phyloP scores from a whole-genome alignment of 352 stramenopile species.

The Globisporangium paroecandrum region DNA sequence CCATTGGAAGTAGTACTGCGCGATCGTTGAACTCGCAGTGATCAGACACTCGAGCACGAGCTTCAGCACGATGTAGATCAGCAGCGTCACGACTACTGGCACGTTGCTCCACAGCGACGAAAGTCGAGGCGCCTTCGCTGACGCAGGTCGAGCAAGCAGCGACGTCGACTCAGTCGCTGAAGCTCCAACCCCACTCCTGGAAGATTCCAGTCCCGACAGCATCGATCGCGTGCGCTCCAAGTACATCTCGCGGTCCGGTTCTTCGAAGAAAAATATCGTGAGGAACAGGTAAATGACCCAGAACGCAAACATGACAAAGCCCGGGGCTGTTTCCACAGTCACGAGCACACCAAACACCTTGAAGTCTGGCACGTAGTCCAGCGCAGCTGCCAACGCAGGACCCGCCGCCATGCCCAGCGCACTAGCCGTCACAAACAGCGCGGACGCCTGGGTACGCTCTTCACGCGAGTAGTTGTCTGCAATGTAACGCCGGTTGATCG shows the following conservation, averaged over 20 bases:
- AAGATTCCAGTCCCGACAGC: conserved; percentile 25
- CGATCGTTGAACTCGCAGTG: conserved; percentile 76
- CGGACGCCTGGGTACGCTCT: conserved; percentile 89
- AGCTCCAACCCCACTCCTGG: neutral
- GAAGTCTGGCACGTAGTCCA: conserved; percentile 78
- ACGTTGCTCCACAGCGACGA: conserved; percentile 73
- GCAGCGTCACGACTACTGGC: conserved; percentile 67
- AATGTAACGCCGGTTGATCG: conserved; percentile 91
- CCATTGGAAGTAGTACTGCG: conserved; percentile 91
- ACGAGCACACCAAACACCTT: conserved; percentile 51
- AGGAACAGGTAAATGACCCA: conserved; percentile 63
- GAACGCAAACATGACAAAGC: conserved; percentile 87
- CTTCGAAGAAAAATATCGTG: conserved; percentile 58
- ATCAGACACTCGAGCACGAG: conserved; percentile 88
- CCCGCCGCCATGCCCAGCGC: conserved; percentile 91
- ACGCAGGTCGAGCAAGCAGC: conserved; percentile 1
- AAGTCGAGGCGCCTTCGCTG: conserved; percentile 17
- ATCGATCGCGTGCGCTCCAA: conserved; percentile 45
- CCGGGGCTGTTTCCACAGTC: conserved; percentile 87
- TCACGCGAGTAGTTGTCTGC: conserved; percentile 86
- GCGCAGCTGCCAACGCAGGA: conserved; percentile 62
- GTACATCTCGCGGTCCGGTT: conserved; percentile 59
- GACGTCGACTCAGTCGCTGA: conserved; percentile 9
- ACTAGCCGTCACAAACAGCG: conserved; percentile 90
- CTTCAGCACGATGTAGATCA: conserved; percentile 93